These are phyloP conservation scores for Suillus placidus DNA, from an alignment of 768 basidiomycete species.

Conservation along the genomic window DNA sequence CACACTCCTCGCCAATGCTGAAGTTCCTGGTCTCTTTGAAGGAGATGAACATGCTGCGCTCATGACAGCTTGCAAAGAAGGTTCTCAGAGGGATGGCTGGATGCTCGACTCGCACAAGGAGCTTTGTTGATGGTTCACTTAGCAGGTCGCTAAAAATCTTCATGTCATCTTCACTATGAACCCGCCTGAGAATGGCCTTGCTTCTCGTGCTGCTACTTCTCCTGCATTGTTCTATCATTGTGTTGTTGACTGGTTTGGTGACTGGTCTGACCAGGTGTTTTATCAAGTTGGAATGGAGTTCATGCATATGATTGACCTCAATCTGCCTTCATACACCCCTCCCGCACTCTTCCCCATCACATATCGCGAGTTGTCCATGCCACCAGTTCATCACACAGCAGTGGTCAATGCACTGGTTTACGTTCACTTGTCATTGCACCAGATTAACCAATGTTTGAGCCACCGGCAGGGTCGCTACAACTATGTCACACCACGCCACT, in stretches of 20 bases:
- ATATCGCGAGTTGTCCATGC: conserved; percentile 80
- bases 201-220: conserved; percentile 94
- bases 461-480: conserved; percentile 95
- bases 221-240: conserved; percentile 99
- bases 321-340: conserved; percentile 77
- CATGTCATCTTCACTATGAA: conserved; percentile 99
- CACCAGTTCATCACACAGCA: conserved; percentile 88
- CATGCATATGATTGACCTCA: conserved; percentile 91
- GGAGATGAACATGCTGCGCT: conserved; percentile 98
- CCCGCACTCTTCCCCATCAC: conserved; percentile 87
- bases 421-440: conserved; percentile 87
- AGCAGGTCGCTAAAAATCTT: conserved; percentile 96
- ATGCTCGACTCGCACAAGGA: conserved; percentile 99
- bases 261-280: conserved; percentile 98
- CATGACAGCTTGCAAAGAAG: conserved; percentile 99
- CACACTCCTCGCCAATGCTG: conserved; percentile 97
- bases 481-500: conserved; percentile 96
- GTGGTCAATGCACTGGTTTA: conserved; percentile 93
- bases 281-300: conserved; percentile 99
- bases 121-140: conserved; percentile 97
- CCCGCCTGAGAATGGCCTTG: conserved; percentile 93
- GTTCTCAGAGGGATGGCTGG: conserved; percentile 96
- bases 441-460: conserved; percentile 86
- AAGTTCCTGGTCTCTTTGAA: conserved; percentile 99
- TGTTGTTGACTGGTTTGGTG: conserved; percentile 99